These are phyloP conservation scores for Polychaeton citri DNA, from an alignment of 2,329 filamentous ascomycete species.

Conservation along the genomic window DNA sequence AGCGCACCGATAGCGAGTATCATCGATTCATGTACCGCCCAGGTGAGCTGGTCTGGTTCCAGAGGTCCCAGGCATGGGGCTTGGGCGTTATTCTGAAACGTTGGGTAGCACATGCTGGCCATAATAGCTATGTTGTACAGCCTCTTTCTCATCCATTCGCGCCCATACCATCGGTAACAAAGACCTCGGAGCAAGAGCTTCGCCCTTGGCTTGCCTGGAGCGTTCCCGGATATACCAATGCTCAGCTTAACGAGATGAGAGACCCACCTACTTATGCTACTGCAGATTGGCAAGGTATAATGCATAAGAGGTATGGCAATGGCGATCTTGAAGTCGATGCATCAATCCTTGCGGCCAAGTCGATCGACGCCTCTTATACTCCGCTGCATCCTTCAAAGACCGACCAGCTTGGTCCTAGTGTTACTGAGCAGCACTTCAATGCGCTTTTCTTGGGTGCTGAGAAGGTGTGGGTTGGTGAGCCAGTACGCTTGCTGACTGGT, in stretches of 20 bases:
- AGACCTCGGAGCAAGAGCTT: slow-evolving; percentile 31
- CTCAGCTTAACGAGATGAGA: slow-evolving; percentile 26
- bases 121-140: slow-evolving; percentile 19
- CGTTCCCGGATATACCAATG: slow-evolving; percentile 37
- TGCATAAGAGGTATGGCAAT: slow-evolving; percentile 29
- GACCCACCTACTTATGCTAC: slow-evolving; percentile 31
- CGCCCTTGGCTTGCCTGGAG: slow-evolving; percentile 48
- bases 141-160: slow-evolving; percentile 27
- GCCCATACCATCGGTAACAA: slow-evolving; percentile 22
- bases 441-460: slow-evolving; percentile 45
- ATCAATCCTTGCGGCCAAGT: slow-evolving; percentile 44
- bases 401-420: slow-evolving; percentile 21
- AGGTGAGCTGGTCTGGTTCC: slow-evolving; percentile 46
- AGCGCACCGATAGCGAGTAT: slow-evolving; percentile 35
- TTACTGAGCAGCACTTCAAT: slow-evolving; percentile 34
- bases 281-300: slow-evolving; percentile 36
- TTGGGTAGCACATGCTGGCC: slow-evolving; percentile 15
- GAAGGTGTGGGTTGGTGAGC: slow-evolving; percentile 47
- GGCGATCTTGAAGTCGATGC: slow-evolving; percentile 42
- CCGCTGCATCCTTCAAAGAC: slow-evolving; percentile 36
- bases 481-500: slow-evolving; percentile 37
- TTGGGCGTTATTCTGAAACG: slow-evolving; percentile 38
- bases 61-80: slow-evolving; percentile 39
- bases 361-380: slow-evolving; percentile 42
- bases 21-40: slow-evolving; percentile 38